phyloP scores from a whole-genome alignment of 257 asterid species.

The Orobanche coerulescens region DNA sequence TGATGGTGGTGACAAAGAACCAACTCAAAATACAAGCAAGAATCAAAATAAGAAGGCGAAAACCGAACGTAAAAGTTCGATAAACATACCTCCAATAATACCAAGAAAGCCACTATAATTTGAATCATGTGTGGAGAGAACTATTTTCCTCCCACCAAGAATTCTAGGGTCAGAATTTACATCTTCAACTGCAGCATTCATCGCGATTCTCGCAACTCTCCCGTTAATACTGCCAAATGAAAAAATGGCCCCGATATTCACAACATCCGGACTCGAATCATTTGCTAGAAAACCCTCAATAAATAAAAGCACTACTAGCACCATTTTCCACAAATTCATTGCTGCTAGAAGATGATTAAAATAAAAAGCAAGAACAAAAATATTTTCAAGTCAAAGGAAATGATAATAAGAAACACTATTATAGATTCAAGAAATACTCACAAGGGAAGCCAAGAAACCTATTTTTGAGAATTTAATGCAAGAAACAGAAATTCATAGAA shows the following conservation, averaged over 20 bases:
- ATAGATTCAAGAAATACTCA: no score
- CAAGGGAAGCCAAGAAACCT: background rate
- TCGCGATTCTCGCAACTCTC: conserved; percentile 60
- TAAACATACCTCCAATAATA: conserved; percentile 58
- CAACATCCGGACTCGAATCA: conserved; percentile 26
- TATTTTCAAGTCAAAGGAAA: background rate
- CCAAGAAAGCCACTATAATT: conserved; percentile 66
- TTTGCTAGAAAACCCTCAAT: conserved; percentile 24
- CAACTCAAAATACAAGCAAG: background rate
- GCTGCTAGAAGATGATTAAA: background rate
- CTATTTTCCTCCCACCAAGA: conserved; percentile 48
- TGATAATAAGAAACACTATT: no score
- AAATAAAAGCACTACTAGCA: conserved; percentile 20
- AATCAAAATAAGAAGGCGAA: background rate
- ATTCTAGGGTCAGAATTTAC: conserved; percentile 53
- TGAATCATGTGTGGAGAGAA: conserved; percentile 48
- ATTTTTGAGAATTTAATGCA: background rate
- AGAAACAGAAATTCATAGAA: background rate
- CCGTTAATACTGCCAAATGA: conserved; percentile 52
- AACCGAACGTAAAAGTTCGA: background rate
- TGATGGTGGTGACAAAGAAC: no score
- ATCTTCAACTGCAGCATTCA: conserved; percentile 76
- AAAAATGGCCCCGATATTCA: conserved; percentile 66
- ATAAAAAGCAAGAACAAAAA: background rate
- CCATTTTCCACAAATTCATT: conserved; percentile 23